phyloP scores from a whole-genome alignment of 495 filamentous ascomycete genomes.

The Lophiotrema nucula region DNA sequence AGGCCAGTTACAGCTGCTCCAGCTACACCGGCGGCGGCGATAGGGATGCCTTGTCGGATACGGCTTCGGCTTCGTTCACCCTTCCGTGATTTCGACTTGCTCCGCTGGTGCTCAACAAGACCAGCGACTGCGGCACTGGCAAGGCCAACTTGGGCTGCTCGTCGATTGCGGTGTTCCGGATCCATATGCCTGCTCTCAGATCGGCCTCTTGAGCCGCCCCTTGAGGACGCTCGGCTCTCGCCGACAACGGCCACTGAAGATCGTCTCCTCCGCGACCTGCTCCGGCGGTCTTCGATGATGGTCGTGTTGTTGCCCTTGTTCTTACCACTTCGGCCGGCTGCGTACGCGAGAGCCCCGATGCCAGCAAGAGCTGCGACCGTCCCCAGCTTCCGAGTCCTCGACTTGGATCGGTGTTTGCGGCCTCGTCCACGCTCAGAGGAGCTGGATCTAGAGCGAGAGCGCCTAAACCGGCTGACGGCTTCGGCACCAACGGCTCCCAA shows the following conservation, averaged over 20 bases:
- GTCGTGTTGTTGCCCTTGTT: conserved; percentile 62
- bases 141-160: conserved; percentile 72
- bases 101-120: conserved; percentile 69
- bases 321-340: conserved; percentile 59
- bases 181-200: conserved; percentile 43
- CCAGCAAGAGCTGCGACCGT: conserved; percentile 79
- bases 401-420: conserved; percentile 51
- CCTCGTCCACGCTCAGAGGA: conserved; percentile 25
- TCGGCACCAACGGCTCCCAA: conserved; percentile 81
- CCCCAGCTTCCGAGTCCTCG: conserved; percentile 58
- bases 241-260: conserved; percentile 46
- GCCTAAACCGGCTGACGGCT: conserved; percentile 59
- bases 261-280: conserved; percentile 65
- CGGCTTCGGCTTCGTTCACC: conserved; percentile 60
- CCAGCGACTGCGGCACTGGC: conserved; percentile 78
- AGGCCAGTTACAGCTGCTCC: conserved; percentile 77
- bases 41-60: conserved; percentile 58
- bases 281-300: conserved; percentile 56
- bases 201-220: conserved; percentile 32
- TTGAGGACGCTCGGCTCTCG: conserved; percentile 36
- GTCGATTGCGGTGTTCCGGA: conserved; percentile 63
- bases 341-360: conserved; percentile 50
- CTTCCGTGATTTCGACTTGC: conserved; percentile 62
- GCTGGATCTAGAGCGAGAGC: conserved; percentile 43
- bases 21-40: conserved; percentile 73